Evolutionary conservation across 2,329 filamentous ascomycete species (phyloP), one percentile per base, ranked within the genome.

Genomic region (Pseudocercospora cruenta): DNA sequence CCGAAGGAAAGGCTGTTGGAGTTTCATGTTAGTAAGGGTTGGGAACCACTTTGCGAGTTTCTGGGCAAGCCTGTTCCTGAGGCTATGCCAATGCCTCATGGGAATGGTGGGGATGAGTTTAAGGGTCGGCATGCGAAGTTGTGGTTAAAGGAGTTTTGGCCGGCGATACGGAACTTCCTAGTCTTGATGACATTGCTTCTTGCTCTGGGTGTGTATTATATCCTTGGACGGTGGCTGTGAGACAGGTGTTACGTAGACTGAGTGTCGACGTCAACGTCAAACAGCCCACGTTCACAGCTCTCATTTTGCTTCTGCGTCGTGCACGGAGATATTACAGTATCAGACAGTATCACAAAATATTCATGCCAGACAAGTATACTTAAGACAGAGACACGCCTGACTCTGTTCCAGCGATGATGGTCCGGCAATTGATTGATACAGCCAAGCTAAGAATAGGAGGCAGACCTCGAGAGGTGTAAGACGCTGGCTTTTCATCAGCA

Each of bases 21-120:
- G 36, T 62, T 55, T 22, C 47, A 62, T 22, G 60, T 62, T 1
- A 55, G 60, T n/a, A 39, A 62, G 4, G 60, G 60, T 22, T 62
- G 60, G 60, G 60, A 54, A 14, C 60, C 60, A 14, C 60, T 62
- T 14, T 55, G 49, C n/a, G 51, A 28, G 19, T 62, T 62, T 28
- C 24, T 62, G 1, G 60, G 33, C 10, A 54, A 55, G 9, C 22
- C 22, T 1, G 21, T 62, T 6, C 60, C 60, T 2, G 51, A 57
- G 7, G 31, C 24, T 8, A 21, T 21, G 51, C 51, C 51, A 6
- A 45, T 59, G 57, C 57, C 57, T n/a, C 14, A 9, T 59, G 57
- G 57, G 6, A 59, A 59, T 21, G 36, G 31, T n/a, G 57, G 19
- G 19, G 26, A 47, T 3, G 57, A 59, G 33, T 59, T 45, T 21